Evolutionary conservation across 1,284 basidiomycete species (phyloP).

Genomic region (Meripilus lineatus): DNA sequence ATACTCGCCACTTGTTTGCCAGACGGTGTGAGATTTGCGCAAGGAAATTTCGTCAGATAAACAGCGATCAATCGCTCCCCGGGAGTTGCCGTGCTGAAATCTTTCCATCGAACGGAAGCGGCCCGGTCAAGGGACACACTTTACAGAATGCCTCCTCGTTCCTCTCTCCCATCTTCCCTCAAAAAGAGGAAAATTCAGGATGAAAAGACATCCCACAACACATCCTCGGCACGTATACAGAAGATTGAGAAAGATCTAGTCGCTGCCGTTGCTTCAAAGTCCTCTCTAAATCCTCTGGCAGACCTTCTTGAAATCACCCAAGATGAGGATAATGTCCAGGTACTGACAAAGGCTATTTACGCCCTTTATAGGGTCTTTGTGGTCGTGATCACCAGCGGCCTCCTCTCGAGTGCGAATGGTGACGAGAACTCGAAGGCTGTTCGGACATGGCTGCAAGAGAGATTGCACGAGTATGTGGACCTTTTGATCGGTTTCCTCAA

Average conservation of each 20-base stretch:
- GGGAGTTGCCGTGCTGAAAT: no score
- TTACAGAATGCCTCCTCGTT: constrained; percentile 13
- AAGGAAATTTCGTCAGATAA: no score
- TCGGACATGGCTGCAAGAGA: constrained; percentile 71
- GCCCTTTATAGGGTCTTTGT: constrained; percentile 81
- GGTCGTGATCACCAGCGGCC: constrained; percentile 53
- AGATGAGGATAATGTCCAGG: constrained; percentile 39
- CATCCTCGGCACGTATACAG: constrained; percentile 30
- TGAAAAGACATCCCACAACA: constrained; percentile 20
- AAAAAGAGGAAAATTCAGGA: constrained; percentile 46
- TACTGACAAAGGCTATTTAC: constrained; percentile 75
- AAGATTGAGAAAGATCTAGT: constrained; percentile 49
- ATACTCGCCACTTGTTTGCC: no score
- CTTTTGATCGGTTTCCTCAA: constrained; percentile 67
- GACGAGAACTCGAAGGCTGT: constrained; percentile 59
- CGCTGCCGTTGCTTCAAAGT: constrained; percentile 42
- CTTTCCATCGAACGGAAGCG: no score
- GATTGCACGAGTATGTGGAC: constrained; percentile 61
- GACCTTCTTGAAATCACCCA: constrained; percentile 65
- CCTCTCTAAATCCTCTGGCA: constrained; percentile 75
- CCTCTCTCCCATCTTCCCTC: constrained; percentile 48
- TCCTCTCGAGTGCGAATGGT: constrained; percentile 35
- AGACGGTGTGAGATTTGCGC: no score
- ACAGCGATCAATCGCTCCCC: no score
- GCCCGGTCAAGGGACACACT: no score